These are phyloP conservation scores for Camillea tinctor DNA, from an alignment of 2,329 filamentous ascomycete species.

Conservation along the genomic window DNA sequence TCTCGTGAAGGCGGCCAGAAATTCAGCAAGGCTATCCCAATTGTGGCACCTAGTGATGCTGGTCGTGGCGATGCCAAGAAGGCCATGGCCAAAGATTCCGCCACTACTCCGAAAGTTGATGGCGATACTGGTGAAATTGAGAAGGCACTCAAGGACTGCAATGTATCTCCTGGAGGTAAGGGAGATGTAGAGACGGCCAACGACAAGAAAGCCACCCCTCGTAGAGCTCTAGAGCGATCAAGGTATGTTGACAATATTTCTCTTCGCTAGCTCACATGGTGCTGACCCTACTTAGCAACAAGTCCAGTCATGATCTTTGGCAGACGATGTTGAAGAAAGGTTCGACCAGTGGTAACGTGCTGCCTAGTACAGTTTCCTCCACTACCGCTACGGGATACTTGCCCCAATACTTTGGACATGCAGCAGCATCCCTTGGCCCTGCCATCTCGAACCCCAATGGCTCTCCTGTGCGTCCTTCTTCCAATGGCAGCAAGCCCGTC, in stretches of 20 bases:
- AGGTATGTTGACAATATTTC: conserved; percentile 23
- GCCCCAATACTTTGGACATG: conserved; percentile 52
- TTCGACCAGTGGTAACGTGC: conserved; percentile 45
- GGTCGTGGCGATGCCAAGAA: conserved; percentile 13
- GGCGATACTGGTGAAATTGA: conserved; percentile 8
- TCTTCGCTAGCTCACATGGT: not conserved
- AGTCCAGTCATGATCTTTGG: conserved; percentile 45
- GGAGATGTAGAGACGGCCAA: conserved; percentile 5
- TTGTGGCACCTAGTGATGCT: conserved; percentile 29
- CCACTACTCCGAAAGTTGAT: conserved; percentile 2
- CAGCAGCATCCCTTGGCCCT: conserved; percentile 49
- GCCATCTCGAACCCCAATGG: conserved; percentile 40
- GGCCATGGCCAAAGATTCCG: conserved; percentile 3
- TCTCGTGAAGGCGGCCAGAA: conserved; percentile 24
- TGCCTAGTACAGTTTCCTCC: conserved; percentile 50
- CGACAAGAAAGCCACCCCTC: conserved; percentile 19
- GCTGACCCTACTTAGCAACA: conserved; percentile 33
- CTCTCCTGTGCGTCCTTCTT: conserved; percentile 31
- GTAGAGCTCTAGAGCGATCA: conserved; percentile 28
- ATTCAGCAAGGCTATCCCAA: conserved; percentile 35
- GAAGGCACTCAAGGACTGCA: conserved; percentile 9
- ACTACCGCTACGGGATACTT: conserved; percentile 54
- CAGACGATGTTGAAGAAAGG: conserved; percentile 51
- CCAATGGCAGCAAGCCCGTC: conserved; percentile 23
- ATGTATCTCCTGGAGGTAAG: conserved; percentile 13